phyloP scores from a whole-genome alignment of 2,329 filamentous ascomycete genomes.

The Volutella citrinella region DNA sequence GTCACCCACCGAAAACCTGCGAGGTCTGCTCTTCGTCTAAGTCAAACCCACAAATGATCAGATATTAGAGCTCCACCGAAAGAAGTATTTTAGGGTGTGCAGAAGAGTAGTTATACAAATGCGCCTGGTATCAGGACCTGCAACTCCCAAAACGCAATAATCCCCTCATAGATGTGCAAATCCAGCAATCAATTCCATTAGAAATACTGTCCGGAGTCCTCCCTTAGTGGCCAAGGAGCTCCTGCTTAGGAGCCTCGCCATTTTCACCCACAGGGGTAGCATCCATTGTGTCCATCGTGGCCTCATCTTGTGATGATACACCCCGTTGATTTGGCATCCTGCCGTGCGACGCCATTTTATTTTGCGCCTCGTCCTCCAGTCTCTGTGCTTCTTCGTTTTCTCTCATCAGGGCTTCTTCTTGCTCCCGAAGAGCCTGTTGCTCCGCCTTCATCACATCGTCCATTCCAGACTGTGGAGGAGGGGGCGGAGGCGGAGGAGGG shows the following conservation, averaged over 20 bases:
- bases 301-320: too few species aligned
- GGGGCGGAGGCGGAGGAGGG: conserved; percentile 48
- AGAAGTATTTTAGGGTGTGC: conserved; percentile 2
- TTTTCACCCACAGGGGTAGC: conserved; percentile 1
- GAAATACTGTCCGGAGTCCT: conserved; percentile 4
- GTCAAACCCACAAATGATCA: too few species aligned
- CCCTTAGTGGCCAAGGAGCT: conserved; percentile 4
- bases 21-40: too few species aligned
- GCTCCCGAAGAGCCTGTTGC: conserved; percentile 44
- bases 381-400: conserved; percentile 55
- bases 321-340: too few species aligned
- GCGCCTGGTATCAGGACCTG: conserved; percentile 13
- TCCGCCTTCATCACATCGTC: conserved; percentile 39
- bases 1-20: too few species aligned
- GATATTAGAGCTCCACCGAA: too few species aligned
- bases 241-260: conserved; percentile 11
- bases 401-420: conserved; percentile 48
- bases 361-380: conserved; percentile 43
- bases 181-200: conserved; percentile 7
- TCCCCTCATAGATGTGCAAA: too few species aligned
- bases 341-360: conserved; percentile 19
- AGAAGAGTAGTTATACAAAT: conserved; percentile 7
- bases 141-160: too few species aligned
- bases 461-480: conserved; percentile 40
- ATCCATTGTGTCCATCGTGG: too few species aligned